Base-by-base conservation (phyloP, 176 grass and related monocot species). In the Triticum turgidum region DNA sequence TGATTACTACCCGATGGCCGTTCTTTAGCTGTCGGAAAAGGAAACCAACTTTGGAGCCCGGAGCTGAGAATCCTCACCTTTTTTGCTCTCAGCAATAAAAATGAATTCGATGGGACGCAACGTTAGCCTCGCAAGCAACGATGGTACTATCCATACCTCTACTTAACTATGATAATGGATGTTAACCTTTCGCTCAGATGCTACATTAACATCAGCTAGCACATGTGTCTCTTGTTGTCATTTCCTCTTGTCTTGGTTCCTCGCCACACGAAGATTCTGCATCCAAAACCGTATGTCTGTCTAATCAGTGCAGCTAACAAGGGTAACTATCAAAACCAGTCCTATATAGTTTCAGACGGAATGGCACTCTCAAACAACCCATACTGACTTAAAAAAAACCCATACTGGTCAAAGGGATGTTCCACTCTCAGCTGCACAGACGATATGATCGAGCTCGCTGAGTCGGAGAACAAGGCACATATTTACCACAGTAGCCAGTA, bases 101-200 rank as follows among this genome's bases (percentile, higher is more conserved):
- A 37, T 5, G 6, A 37, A 37, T 37, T 37, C 35, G 6, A 37
- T 7, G 35, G 35, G 6, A 37, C 35, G 5, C 35, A 37, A 7
- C 35, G 6, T 37, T 37, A 37, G 35, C 35, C 35, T 7, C 35
- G 35, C 35, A 37, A 37, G 35, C 35, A 37, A 37, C 35, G 35
- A 37, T 37, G 29, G 29, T 30, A 30, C 29, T 30, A 30, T 30
- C 29, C 29, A 2, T 30, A 30, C 29, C 29, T 3, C 29, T 30
- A 30, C 29, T 30, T 30, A 30, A 30, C 29, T 2, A 30, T 30
- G 29, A 30, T 30, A 30, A 30, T 30, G 35, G 35, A 37, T 37
- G 35, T 6, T 37, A 37, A 37, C 42, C 65, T 86, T 56, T 90
- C 89, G 3, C 89, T 86, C 73, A 83, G 9, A 51, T 47, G 49